Base-by-base conservation (phyloP, 305 asterid species). In the Rubia balearica region DNA sequence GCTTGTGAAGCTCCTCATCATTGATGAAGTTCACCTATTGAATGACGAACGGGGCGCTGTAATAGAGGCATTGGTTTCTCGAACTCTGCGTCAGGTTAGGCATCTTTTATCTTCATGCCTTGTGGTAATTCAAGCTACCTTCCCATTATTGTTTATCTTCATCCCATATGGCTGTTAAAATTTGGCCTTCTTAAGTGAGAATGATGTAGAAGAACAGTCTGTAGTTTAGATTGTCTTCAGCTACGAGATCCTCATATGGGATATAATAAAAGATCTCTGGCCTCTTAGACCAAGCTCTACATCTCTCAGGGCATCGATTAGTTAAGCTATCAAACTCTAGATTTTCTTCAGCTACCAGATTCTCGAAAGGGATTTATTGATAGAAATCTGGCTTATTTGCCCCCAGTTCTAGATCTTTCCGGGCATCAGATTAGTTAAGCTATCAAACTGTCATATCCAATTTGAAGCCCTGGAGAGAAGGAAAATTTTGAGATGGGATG, bases 41-140 rank as follows among this genome's bases (percentile, higher is more conserved):
- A 91, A 94, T 82, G 99, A 94, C 81, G 97, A 94, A 73, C 85
- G 97, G 81, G 97, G 99, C 73, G 87, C 99, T 74, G 99, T 94
- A 17, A 91, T 91, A 68, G 99, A 94, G 86, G 97, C 97, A 75
- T 84, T 94, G 73, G 99, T 94, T 65, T 97, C 99, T 66, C 95
- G 99, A 65, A 94, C 99, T 71, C 96, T 94, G 75, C 97, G 97
- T 40, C 99, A 94, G 96, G 97, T 89, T 79, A 69, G 82, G 59
- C 75, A 56, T 70, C 46, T 75, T 70, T 73, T 66, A 19, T 19
- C 49, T n/a, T 27, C 22, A 62, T 62, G 67, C 12, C 33, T 62
- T 62, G 46, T 62, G 46, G 45, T 62, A 6, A 16, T 27, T 6
- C 42, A 61, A 27, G 11, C 11, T 40, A 61, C 64, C 11, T 22